Base-by-base conservation (phyloP, 768 basidiomycete genomes). In the Tylopilus intermedius region DNA sequence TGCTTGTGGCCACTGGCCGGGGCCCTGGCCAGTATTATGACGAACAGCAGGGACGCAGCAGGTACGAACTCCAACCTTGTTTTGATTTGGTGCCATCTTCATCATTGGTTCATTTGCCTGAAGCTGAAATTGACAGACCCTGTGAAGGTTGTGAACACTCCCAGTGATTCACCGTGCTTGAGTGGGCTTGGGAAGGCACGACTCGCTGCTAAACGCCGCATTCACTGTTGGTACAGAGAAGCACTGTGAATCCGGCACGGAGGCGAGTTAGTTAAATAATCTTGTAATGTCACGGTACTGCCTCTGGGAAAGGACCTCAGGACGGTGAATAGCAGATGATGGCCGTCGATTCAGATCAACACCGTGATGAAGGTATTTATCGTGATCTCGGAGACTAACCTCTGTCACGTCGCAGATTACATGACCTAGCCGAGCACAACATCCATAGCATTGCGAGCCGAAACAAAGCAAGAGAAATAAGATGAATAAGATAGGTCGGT, bases 381-480 rank as follows among this genome's bases (percentile, higher is more conserved):
- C 38, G 15, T n/a, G n/a, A 38, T 33, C 11, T 15, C 11, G 37
- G 37, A 38, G 37, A 29, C 44, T 21, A 32, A 32, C 32, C 14
- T 8, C 4, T 11, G 26, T 24, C 44, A 38, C 14, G 35, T n/a
- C 14, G 15, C 13, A 22, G 26, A 38, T 39, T 42, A 50, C 50
- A 30, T 41, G 38, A 29, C 49, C 49, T 26, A 48, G 14, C 37
- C 21, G 18, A 63, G 54, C 54, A 62, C 56, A 67, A 64, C 55
- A 64, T 57, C 62, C 60, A 64, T 62, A 58, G 62, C 67, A 67
- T 58, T 65, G 56, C 53, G 47, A 57, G 49, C 21, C 18, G 43
- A 68, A 47, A 66, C 64, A 64, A 58, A 66, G 64, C 56, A 64
- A 64, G 51, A 48, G 45, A 53, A 67, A 66, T 64, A 66, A 65